phyloP scores from a whole-genome alignment of 2,329 filamentous ascomycete genomes.

The Thielaviopsis musarum region DNA sequence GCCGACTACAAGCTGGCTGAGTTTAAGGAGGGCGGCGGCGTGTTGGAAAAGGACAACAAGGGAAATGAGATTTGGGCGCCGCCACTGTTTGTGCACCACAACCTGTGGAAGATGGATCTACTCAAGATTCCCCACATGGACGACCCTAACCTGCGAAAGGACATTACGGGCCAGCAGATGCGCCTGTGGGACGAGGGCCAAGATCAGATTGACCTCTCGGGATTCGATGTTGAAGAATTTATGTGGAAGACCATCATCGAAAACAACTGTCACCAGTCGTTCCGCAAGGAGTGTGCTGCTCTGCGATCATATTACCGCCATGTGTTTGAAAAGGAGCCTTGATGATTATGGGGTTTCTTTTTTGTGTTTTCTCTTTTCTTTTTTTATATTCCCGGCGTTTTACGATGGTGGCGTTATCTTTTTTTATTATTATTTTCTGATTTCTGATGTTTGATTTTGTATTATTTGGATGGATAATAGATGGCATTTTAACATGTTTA shows the following conservation, averaged over 20 bases:
- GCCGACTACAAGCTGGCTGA: conserved; percentile 17
- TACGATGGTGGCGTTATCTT: neutral
- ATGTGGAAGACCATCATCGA: conserved; percentile 9
- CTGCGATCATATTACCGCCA: conserved; percentile 9
- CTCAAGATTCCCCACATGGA: conserved; percentile 13
- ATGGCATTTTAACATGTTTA: no score
- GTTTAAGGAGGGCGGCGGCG: conserved; percentile 9
- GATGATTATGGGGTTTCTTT: neutral
- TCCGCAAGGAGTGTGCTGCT: conserved; percentile 7
- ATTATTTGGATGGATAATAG: no score
- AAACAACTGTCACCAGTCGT: conserved; percentile 5
- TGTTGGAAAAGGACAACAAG: conserved; percentile 11
- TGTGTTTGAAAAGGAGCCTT: conserved; percentile 9
- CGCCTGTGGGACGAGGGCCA: conserved; percentile 5
- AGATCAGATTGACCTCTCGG: conserved; percentile 4
- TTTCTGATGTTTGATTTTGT: no score
- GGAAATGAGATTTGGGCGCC: conserved; percentile 13
- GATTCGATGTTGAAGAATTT: conserved; percentile 7
- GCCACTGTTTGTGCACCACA: conserved; percentile 22
- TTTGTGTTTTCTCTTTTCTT: neutral
- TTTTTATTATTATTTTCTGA: neutral
- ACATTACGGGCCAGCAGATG: neutral
- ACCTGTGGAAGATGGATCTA: conserved; percentile 22
- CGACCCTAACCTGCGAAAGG: conserved; percentile 1
- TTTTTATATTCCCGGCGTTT: neutral